phyloP scores from a whole-genome alignment of 352 stramenopile species.

The Pythium aristosporum region DNA sequence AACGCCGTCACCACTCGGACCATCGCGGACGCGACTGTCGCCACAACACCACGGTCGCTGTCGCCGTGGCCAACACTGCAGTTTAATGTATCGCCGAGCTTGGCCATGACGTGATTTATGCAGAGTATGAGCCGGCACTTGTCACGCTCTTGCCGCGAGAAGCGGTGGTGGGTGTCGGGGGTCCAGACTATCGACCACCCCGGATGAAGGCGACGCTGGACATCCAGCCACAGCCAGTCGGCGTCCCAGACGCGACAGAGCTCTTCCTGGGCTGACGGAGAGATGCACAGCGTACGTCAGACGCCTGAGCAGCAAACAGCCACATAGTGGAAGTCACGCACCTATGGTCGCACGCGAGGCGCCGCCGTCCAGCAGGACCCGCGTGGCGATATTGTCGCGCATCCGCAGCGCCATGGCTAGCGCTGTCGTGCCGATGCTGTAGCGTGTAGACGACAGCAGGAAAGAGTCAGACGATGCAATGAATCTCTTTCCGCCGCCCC shows the following conservation, averaged over 20 bases:
- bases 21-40: neutral
- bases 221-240: slow-evolving; percentile 36
- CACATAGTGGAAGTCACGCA: slow-evolving; percentile 23
- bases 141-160: slow-evolving; percentile 47
- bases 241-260: slow-evolving; percentile 26
- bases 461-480: neutral
- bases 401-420: slow-evolving; percentile 53
- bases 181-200: slow-evolving; percentile 64
- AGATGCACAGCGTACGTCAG: neutral
- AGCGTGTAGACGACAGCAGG: neutral
- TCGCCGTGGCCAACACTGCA: neutral
- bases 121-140: slow-evolving; percentile 60
- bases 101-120: slow-evolving; percentile 39
- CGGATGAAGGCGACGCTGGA: slow-evolving; percentile 48
- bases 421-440: slow-evolving; percentile 55
- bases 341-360: slow-evolving; percentile 55
- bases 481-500: neutral
- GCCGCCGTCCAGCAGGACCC: slow-evolving; percentile 44
- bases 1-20: neutral
- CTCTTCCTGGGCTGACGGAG: slow-evolving; percentile 27
- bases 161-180: slow-evolving; percentile 45
- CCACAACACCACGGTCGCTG: neutral
- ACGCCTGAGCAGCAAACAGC: no score
- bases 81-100: neutral
- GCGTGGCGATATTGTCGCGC: slow-evolving; percentile 40